Evolutionary conservation across 2,329 filamentous ascomycete species (phyloP), one percentile per base, ranked within the genome.

Genomic region (Calonectria crousiana): DNA sequence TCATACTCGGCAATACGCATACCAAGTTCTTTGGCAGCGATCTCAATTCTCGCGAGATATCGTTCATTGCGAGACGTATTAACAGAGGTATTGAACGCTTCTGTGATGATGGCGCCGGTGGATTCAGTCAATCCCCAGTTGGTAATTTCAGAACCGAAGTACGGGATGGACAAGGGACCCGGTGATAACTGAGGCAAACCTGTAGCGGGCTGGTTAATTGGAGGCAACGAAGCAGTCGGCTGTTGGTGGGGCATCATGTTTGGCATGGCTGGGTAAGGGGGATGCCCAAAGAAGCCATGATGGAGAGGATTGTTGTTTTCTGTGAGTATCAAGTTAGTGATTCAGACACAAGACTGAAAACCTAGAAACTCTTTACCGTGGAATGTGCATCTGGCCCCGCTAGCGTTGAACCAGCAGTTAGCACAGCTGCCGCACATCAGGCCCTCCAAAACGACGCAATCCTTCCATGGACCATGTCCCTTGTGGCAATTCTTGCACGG

Each of bases 341-440:
- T 30, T 68, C 23, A 44, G 26, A 8, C 13, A 28, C n/a, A 30
- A 8, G 18, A 23, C 38, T 30, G 32, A 4, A 34, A 34, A 18
- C 13, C n/a, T 20, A 41, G n/a, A 41, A 10, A n/a, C 41, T 67
- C 1, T 88, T 76, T 84, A 91, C 90, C 89, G 73, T 92, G 90
- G 79, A 91, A 92, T 18, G 90, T 91, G 74, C 90, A 92, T 66
- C 90, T 84, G 13, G 89, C 87, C 13, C 90, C 90, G 66, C 89
- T 91, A 10, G 90, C 90, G 71, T 92, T 92, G 82, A 90, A 92
- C 90, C 90, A 92, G 80, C 90, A 92, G 79, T 92, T 92, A 72
- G 90, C 88, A 75, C 90, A 92, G 78, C 89, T 91, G 13, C 90
- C 90, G 73, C 89, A 91, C 89, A 92, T 90, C 79, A 91, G 89